Base-by-base conservation (phyloP, 768 basidiomycete species). In the Pulveroboletus sp. region DNA sequence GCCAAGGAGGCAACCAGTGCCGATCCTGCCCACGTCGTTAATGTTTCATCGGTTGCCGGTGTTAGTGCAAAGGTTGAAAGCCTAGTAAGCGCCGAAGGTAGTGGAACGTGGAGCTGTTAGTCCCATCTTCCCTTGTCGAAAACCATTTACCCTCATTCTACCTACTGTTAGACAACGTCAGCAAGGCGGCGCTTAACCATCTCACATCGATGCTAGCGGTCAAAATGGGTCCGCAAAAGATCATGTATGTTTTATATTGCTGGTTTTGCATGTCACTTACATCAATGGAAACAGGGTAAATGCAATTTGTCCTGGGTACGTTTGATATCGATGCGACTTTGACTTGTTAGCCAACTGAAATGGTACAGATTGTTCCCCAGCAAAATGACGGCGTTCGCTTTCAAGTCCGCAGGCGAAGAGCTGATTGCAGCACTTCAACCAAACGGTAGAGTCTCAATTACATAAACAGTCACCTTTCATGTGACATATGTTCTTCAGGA, bases 131-230 rank as follows among this genome's bases (percentile, higher is more conserved):
- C 25, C 31, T 25, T 44, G 2, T 32, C 2, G 9, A 5, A 12
- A 40, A 10, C 21, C 11, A 24, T 21, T 8, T 14, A n/a, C 27
- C 37, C 40, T 53, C 39, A 36, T 12, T 5, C 20, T 14, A 41
- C 37, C 32, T 19, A 21, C 54, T 19, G 32, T 17, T 21, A 92
- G 89, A 92, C 63, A 79, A 82, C 57, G 73, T 88, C 7, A 90
- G 87, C 66, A 92, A 92, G 68, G 90, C 90, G n/a, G 88, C 88
- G 24, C 81, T 87, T 16, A 91, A 90, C 69, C 89, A 91, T 55
- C 79, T 93, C 39, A 90, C 90, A 5, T 80, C 81, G 13, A 72
- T 76, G 41, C 72, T 92, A 17, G 87, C 90, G 0, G 67, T 81
- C 37, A 87, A 85, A 43, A 75, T 92, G 14, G 79, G 71, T 7